phyloP scores from a whole-genome alignment of 768 basidiomycete genomes.

The Rhizopogon salebrosus region DNA sequence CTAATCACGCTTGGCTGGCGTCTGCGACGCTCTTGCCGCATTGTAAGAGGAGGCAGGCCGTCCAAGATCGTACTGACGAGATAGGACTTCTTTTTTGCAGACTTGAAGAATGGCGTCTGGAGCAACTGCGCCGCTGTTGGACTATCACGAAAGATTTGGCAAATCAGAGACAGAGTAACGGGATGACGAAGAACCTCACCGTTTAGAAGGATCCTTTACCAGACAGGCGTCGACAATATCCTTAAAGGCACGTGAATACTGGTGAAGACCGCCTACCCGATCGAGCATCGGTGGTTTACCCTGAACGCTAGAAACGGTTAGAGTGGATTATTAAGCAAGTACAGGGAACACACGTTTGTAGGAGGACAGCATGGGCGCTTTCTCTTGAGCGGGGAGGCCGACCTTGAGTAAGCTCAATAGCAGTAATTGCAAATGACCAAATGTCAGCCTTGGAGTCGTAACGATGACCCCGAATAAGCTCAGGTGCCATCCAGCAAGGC shows the following conservation, averaged over 20 bases:
- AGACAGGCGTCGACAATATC: slow-evolving; percentile 82
- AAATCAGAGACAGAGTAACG: background rate
- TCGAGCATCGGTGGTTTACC: slow-evolving; percentile 76
- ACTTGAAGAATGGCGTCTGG: slow-evolving; percentile 72
- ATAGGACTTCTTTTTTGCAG: slow-evolving; percentile 72
- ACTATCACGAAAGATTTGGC: slow-evolving; percentile 30
- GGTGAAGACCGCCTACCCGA: slow-evolving; percentile 62
- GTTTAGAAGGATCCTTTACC: slow-evolving; percentile 73
- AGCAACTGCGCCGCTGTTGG: slow-evolving; percentile 78
- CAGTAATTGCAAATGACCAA: slow-evolving; percentile 97
- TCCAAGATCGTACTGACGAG: slow-evolving; percentile 73
- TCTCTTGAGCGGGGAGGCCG: slow-evolving; percentile 81
- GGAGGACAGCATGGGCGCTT: slow-evolving; percentile 64
- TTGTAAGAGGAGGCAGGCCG: slow-evolving; percentile 66
- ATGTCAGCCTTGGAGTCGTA: slow-evolving; percentile 90
- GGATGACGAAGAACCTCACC: slow-evolving; percentile 35
- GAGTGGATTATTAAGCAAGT: background rate
- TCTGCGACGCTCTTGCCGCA: slow-evolving; percentile 65
- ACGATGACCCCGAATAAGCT: slow-evolving; percentile 77
- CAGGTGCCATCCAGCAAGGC: slow-evolving; percentile 98
- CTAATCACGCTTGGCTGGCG: slow-evolving; percentile 31
- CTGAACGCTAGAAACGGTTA: slow-evolving; percentile 46
- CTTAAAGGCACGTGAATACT: slow-evolving; percentile 77
- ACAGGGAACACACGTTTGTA: slow-evolving; percentile 55
- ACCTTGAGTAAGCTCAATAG: slow-evolving; percentile 83